Conservation (phyloP, 129 eudicot genomes). For the Oenanthe sinensis region DNA sequence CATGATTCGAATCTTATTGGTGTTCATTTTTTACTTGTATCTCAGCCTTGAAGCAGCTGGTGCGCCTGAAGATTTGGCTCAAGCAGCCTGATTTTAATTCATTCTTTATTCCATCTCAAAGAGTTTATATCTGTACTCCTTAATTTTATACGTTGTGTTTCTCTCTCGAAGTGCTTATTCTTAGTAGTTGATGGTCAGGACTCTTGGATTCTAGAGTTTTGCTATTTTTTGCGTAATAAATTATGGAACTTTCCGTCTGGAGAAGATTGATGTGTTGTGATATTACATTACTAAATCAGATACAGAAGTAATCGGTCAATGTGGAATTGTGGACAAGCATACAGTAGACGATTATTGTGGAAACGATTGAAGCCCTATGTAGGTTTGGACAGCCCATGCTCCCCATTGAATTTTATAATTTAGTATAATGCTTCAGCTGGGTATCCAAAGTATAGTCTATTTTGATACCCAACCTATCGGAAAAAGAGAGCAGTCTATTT, state of each 20-base stretch:
- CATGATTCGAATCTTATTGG: not conserved
- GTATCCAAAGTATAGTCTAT: no score
- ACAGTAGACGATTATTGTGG: not conserved
- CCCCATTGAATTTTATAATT: no score
- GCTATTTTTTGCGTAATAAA: not conserved
- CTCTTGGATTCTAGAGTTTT: not conserved
- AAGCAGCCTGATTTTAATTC: slow-evolving; percentile 46
- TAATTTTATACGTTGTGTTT: not conserved
- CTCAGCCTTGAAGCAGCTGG: slow-evolving; percentile 48
- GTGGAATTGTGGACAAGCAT: not conserved
- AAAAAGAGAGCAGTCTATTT: no score
- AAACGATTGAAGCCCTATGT: no score
- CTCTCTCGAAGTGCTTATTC: not conserved
- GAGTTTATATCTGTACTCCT: not conserved
- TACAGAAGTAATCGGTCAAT: not conserved
- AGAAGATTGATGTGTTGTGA: not conserved
- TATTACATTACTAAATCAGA: not conserved
- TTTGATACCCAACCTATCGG: no score
- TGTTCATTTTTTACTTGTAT: not conserved
- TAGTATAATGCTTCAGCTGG: no score
- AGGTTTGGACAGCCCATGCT: no score
- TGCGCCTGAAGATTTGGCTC: slow-evolving; percentile 52
- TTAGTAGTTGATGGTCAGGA: not conserved
- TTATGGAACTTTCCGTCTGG: not conserved
- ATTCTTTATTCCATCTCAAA: not conserved